Evolutionary conservation across 2,329 filamentous ascomycete species (phyloP).

Genomic region (Blastomyces percursus): DNA sequence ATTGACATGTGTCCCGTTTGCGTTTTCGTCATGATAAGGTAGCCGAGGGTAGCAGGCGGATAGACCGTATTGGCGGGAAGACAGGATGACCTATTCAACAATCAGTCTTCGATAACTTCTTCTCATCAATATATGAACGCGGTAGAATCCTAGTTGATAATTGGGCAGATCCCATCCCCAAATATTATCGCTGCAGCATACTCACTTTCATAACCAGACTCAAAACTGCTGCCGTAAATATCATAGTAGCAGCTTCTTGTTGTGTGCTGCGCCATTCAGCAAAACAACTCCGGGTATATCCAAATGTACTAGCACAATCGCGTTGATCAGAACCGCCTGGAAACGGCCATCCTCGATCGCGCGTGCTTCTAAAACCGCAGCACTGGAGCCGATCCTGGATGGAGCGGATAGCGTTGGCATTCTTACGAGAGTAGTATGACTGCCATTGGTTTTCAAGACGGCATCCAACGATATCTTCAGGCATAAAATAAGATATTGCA

Average conservation of each 20-base stretch:
- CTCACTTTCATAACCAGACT: slow-evolving; percentile 3
- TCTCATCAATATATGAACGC: not conserved
- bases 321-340: slow-evolving; percentile 3
- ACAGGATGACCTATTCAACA: not conserved
- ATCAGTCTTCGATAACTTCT: not conserved
- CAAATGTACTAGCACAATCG: slow-evolving; percentile 6
- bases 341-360: slow-evolving; percentile 11
- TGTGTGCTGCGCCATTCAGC: slow-evolving; percentile 6
- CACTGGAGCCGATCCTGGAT: slow-evolving; percentile 12
- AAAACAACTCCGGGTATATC: slow-evolving; percentile 10
- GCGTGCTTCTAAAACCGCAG: slow-evolving; percentile 10
- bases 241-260: slow-evolving; percentile 6
- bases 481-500: slow-evolving; percentile 8
- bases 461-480: slow-evolving; percentile 7
- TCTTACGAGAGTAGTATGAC: slow-evolving; percentile 8
- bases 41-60: not conserved
- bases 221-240: slow-evolving; percentile 8
- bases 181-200: not conserved
- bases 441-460: slow-evolving; percentile 12
- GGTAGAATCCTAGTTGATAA: not conserved
- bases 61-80: not conserved
- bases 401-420: slow-evolving; percentile 9
- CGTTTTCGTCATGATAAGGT: not conserved
- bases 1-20: not conserved
- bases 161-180: not conserved